Evolutionary conservation across 805 yeast species (phyloP), one percentile per base, ranked within the genome.

Genomic region (Nakazawaea holstii): DNA sequence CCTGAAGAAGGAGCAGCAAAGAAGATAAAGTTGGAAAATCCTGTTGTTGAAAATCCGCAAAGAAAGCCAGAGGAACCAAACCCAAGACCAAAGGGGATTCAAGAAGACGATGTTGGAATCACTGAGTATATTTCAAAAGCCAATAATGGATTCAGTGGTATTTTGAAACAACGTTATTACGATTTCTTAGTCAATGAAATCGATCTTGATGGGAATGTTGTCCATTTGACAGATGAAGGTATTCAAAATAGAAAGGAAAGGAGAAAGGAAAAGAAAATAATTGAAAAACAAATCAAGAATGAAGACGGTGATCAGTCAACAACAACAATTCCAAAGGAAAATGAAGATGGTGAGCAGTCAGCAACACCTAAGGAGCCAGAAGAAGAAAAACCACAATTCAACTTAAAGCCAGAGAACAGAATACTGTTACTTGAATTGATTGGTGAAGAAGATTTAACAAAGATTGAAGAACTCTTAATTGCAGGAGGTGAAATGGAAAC

Each of bases 141-240:
- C 4, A 56, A 70, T 26, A 64, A 71, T 8, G 95, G 97, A 3
- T 88, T 94, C 53, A 62, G 64, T 14, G 99, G 98, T 2, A 73
- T 76, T 11, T 71, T 94, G 56, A 94, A 94, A 64, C 95, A 87
- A 59, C 72, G 97, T 52, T 91, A 90, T 65, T 84, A 96, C 10
- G 99, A 94, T 62, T 94, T 94, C 62, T 74, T 88, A 60, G 99
- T 94, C 39, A 88, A 90, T 64, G 99, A 94, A 64, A 84, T 94
- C 48, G 84, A 74, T 51, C 55, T 66, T 29, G 67, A 77, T 20
- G 95, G 87, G 1, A 66, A 77, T 1, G 96, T 90, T 1, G 76
- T 91, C 10, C 91, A 83, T 61, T 70, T 94, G 52, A 61, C 67
- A 8, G 96, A 91, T 58, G 77, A 80, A 46, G 97, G 97, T 4